A percentile compares a stretch with the other conserved stretches of the same genome.
Evolutionary conservation across 257 asterid species (phyloP).

Genomic region (Solanum arcanum): DNA sequence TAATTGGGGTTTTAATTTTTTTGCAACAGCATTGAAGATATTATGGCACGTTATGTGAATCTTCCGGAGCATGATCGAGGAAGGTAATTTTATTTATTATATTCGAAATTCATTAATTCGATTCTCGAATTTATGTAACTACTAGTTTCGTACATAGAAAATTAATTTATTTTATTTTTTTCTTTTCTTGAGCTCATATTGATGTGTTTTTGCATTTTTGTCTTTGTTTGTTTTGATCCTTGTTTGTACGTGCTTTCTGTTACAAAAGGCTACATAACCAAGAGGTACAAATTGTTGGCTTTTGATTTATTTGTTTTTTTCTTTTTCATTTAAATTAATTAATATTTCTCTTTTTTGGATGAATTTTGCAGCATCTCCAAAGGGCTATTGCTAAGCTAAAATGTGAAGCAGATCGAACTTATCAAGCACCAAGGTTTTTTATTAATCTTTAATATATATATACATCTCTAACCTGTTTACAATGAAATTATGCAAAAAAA

Average conservation of each 20-base stretch:
- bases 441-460: background rate
- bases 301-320: background rate
- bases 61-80: conserved; percentile 89
- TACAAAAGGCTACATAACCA: conserved; percentile 68
- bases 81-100: conserved; percentile 23
- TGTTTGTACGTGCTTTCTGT: conserved; percentile 17
- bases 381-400: conserved; percentile 78
- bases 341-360: background rate
- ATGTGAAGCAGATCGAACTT: conserved; percentile 41
- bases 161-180: background rate
- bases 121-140: background rate
- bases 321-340: background rate
- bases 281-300: conserved; percentile 42
- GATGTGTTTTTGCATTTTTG: background rate
- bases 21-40: conserved; percentile 54
- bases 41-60: conserved; percentile 55
- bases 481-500: background rate
- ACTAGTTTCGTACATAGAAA: background rate
- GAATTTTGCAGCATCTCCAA: conserved; percentile 40
- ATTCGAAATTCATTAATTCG: background rate
- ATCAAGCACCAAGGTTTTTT: conserved; percentile 47
- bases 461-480: background rate
- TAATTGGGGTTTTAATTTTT: background rate
- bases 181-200: background rate
- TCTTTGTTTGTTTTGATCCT: background rate